Evolutionary conservation across 2,329 filamentous ascomycete genomes (phyloP), one percentile per base, ranked within the genome.

Genomic region (Alternaria metachromatica): DNA sequence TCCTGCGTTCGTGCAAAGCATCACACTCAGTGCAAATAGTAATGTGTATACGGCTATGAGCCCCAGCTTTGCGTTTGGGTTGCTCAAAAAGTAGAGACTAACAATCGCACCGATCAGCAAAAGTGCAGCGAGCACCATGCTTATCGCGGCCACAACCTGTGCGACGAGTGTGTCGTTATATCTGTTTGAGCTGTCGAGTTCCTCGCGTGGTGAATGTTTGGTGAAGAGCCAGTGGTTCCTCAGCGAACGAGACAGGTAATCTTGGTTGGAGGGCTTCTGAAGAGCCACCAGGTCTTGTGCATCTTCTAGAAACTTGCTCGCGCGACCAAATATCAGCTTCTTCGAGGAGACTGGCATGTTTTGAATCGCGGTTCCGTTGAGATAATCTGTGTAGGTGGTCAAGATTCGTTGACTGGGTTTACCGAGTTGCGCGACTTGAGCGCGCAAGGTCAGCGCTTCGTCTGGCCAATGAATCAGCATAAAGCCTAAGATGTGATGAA

Each of bases 51-150:
- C 58, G 3, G 68, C 70, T 15, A 76, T 46, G 12, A 76, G 37
- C 0, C 63, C 68, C 2, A 75, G 55, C 57, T 70, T 71, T 9
- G 64, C 62, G 44, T 58, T 67, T 7, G 60, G 43, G 23, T 57
- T 51, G 3, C 28, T 11, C 2, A 73, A 61, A 25, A 62, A 41
- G 53, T 73, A 69, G 4, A 76, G 28, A 23, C 48, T 71, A 2
- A 71, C 58, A 8, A 76, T 72, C 4, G 74, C 68, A 2, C 67
- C 70, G 10, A 76, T 66, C 7, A 76, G 57, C 4, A 75, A 54
- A 4, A 72, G 30, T 4, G 70, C 70, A 9, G 73, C 70, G 3
- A 70, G 55, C 5, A 20, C n/a, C 26, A 50, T 50, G 48, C 18
- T 30, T 12, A 50, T 20, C 0, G 26, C 48, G 1, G n/a, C n/a